A percentile compares a stretch with the other conserved stretches of the same genome.
Evolutionary conservation across 768 basidiomycete species (phyloP).

Genomic region (Serendipita vermifera): DNA sequence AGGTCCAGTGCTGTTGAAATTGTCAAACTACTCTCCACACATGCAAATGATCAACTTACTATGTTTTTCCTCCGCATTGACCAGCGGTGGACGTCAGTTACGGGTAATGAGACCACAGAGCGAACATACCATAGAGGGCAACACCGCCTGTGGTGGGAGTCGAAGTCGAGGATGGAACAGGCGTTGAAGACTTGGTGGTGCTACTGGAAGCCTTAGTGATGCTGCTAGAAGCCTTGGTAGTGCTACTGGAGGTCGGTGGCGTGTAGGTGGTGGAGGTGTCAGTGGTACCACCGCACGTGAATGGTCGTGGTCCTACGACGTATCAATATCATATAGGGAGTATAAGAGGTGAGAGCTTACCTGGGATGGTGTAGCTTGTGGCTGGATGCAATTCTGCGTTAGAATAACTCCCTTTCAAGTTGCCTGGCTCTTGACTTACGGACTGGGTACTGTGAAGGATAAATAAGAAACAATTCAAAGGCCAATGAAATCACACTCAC

Average conservation of each 20-base stretch:
- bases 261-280: too few relatives aligned
- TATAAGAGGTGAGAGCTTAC: too few relatives aligned
- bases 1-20: too few relatives aligned
- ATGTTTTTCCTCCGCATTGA: slow-evolving; percentile 5
- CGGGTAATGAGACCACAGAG: not conserved
- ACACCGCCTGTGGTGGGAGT: not conserved
- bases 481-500: not conserved
- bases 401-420: too few relatives aligned
- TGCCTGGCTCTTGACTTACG: too few relatives aligned
- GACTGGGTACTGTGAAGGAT: not conserved
- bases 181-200: not conserved
- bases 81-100: not conserved
- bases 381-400: too few relatives aligned
- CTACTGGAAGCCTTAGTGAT: too few relatives aligned
- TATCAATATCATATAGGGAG: too few relatives aligned
- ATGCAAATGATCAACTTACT: too few relatives aligned
- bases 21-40: too few relatives aligned
- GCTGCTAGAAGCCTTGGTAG: too few relatives aligned
- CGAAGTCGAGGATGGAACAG: not conserved
- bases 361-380: slow-evolving; percentile 10
- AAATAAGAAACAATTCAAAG: not conserved
- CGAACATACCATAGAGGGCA: not conserved
- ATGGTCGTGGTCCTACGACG: slow-evolving; percentile 22
- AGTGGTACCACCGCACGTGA: slow-evolving; percentile 19
- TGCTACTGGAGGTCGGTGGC: too few relatives aligned